phyloP scores from a whole-genome alignment of 2,329 filamentous ascomycete species.

The Trichoderma sp. region DNA sequence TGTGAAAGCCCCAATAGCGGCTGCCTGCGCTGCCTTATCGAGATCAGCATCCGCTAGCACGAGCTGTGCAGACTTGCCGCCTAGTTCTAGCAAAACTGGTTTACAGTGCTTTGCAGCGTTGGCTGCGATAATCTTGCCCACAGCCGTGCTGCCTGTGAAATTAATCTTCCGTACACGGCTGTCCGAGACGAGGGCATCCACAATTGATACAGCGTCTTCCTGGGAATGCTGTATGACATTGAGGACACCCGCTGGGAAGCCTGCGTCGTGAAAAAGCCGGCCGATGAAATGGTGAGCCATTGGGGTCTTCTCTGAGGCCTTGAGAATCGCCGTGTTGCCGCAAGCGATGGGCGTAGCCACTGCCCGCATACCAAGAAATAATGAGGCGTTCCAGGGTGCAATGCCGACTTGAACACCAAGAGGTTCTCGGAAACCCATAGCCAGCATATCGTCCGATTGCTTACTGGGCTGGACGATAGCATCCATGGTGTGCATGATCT shows the following conservation, averaged over 20 bases:
- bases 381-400: background rate
- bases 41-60: background rate
- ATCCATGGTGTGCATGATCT: background rate
- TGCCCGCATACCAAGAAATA: background rate
- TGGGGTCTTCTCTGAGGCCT: background rate
- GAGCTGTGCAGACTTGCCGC: background rate
- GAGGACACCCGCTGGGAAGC: slow-evolving; percentile 70
- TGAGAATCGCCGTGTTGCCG: background rate
- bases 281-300: slow-evolving; percentile 51
- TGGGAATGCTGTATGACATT: slow-evolving; percentile 66
- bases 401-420: background rate
- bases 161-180: slow-evolving; percentile 69
- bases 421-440: background rate
- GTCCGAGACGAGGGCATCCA: slow-evolving; percentile 70
- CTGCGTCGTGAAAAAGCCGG: slow-evolving; percentile 66
- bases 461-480: background rate
- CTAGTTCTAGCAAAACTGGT: slow-evolving; percentile 68
- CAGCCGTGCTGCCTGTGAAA: slow-evolving; percentile 75
- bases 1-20: background rate
- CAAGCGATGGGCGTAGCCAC: background rate
- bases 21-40: background rate
- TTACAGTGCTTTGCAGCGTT: slow-evolving; percentile 72
- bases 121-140: slow-evolving; percentile 70
- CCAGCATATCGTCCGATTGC: background rate
- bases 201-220: slow-evolving; percentile 57